phyloP scores from a whole-genome alignment of 192 early-diverging fungal species.

The Jimgerdemannia lactiflua region DNA sequence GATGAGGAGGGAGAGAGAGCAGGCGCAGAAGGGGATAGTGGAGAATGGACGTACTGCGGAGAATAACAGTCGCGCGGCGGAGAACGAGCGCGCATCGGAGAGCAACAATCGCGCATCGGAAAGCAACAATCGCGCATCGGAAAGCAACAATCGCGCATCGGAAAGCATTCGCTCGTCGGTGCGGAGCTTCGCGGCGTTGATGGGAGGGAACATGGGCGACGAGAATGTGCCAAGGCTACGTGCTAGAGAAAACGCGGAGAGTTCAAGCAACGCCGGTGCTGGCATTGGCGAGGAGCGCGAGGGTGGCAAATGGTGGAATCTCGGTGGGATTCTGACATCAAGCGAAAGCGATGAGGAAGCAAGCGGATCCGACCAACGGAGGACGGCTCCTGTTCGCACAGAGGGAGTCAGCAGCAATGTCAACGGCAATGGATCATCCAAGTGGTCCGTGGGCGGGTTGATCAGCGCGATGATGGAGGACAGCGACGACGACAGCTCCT shows the following conservation, averaged over 20 bases:
- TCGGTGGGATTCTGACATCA: not conserved
- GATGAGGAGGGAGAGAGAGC: not conserved
- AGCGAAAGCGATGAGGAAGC: slow-evolving; percentile 4
- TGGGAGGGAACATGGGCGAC: not conserved
- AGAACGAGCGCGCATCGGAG: not conserved
- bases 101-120: not conserved
- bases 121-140: not conserved
- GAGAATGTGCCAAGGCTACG: not conserved
- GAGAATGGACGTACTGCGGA: too few species aligned
- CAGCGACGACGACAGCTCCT: not conserved
- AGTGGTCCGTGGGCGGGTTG: not conserved
- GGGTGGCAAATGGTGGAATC: not conserved
- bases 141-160: not conserved
- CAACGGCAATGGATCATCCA: not conserved
- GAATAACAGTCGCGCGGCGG: too few species aligned
- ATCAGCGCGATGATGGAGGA: not conserved
- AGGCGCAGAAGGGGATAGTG: not conserved
- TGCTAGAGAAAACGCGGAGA: not conserved
- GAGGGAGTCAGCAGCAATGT: not conserved
- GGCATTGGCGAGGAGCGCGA: not conserved
- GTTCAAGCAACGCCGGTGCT: not conserved
- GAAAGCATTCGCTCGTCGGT: not conserved
- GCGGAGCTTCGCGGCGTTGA: not conserved
- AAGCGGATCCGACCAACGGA: slow-evolving; percentile 1
- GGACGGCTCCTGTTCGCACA: not conserved